Base-by-base conservation (phyloP, 805 yeast genomes). In the Saccharomycopsis javanensis region DNA sequence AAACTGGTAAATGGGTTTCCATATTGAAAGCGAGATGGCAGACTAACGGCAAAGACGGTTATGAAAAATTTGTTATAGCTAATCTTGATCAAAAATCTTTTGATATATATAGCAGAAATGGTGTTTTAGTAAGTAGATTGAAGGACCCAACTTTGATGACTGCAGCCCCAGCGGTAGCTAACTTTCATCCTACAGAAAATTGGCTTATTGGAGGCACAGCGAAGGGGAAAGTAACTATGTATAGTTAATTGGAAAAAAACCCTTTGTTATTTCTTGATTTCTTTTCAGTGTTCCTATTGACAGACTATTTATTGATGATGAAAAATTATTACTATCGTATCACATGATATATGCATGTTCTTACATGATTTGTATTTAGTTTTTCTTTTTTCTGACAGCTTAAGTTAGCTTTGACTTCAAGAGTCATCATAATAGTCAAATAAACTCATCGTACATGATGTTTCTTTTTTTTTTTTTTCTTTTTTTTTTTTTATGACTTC, bases 1-100 rank as follows among this genome's bases (percentile, higher is more conserved):
- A 92, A 69, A 86, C 97, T 0, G 99, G 99, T 0, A 76, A 96
- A 62, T 92, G 99, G 99, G 96, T 94, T 0, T 84, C 96, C 1
- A 92, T 92, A 51, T 72, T 92, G 57, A 89, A 92, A 64, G 83
- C 97, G 0, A 79, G 82, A 65, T 92, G 97, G 95, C 97, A 94
- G 60, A 68, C 71, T 1, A 71, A 76, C 33, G 95, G 96, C 0
- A 66, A 63, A 5, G 96, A 89, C 66, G 80, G 82, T 0, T 75
- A 79, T 31, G 86, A 90, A 62, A 90, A 92, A 65, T 89, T 94
- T 69, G 87, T 85, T 16, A 92, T 92, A 64, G 98, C 88, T 11
- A 92, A 92, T 68, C 94, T 92, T 99, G 48, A 42, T 16, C 88
- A 86, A 63, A 76, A 94, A 61, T 88, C 81, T 53, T 77, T 90